Evolutionary conservation across 768 basidiomycete genomes (phyloP), one percentile per base, ranked within the genome.

Genomic region (Termitomyces sp.): DNA sequence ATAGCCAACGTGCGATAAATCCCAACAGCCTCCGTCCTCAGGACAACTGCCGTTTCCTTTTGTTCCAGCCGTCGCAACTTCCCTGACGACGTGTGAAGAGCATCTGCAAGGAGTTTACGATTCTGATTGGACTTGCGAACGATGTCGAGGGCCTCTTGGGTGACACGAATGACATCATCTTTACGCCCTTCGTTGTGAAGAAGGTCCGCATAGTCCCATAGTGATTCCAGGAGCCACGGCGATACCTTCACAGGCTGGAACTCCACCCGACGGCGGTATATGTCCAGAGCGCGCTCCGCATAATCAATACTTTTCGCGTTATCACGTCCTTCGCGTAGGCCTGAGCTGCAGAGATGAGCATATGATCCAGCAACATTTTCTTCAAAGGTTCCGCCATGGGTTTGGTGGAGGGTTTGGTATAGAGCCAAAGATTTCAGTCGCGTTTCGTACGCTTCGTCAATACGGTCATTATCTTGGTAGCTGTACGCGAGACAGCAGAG

Each of bases 201-300:
- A 24, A 62, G 50, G 6, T 45, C 24, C 9, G 63, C 63, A 42
- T 62, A 56, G 35, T 64, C 60, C 63, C 63, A 62, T 12, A 64
- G 44, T 20, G 32, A 46, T 1, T 64, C 57, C 44, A 62, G 18
- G 33, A 62, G 57, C 50, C 45, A 55, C 16, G 56, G 39, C 4
- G 45, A 46, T 24, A 35, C 45, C 39, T 55, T 64, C n/a, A 45
- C 16, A 20, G 63, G 63, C 33, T 52, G 60, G 13, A 42, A 40
- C 9, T 54, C n/a, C 7, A 36, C 20, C 35, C 38, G 32, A 33
- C n/a, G 18, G 20, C 63, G 59, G n/a, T 62, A 64, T 28, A 58
- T 58, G 15, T 64, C 56, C 2, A 61, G 20, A 20, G 63, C 63
- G 22, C 40, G 54, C 48, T 49, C 57, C 8, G 54, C 55, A 28